Evolutionary conservation across 768 basidiomycete genomes (phyloP), one percentile per base, ranked within the genome.

Genomic region (Fomitopsis serialis): DNA sequence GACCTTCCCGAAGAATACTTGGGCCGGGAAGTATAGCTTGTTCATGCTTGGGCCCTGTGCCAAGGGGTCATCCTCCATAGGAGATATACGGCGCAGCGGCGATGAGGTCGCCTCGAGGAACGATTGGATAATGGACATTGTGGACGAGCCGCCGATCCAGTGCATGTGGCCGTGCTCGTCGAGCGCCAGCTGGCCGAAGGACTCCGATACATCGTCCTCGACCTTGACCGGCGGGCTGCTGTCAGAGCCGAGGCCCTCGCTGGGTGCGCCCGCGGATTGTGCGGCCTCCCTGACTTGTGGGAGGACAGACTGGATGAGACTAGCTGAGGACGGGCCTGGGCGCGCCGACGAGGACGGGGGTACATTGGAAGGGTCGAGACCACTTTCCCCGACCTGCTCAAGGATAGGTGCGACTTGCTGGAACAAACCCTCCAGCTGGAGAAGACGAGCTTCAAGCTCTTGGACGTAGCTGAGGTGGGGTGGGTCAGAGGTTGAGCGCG

Each of bases 101-200:
- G 83, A 82, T 5, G 86, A 79, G 22, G 87, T 89, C 57, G 86
- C 70, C 43, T 86, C 81, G 56, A 81, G 82, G 74, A 93, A 92
- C 4, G 89, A 91, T 64, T 92, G 90, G 45, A 93, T 91, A 60
- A 93, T 78, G 6, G 91, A 89, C 91, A 93, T 92, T 21, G 90
- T 90, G 15, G 90, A 92, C 4, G 92, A 92, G 49, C 90, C 88
- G 40, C 91, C 91, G 61, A 93, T 92, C 91, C 91, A 93, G 54
- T 90, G 82, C 79, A 89, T 83, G 68, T 92, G 89, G 29, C 91
- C 91, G 59, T 92, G 87, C 65, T 92, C 92, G 61, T 93, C 91
- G 37, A 93, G 76, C 24, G 92, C 89, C 49, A 93, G 79, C 66
- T 92, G 90, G 19, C 90, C 92, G 63, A 93, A 86, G 15, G 87